Percentiles rank a stretch among this genome's conserved stretches.
Conservation (phyloP, 1,284 basidiomycete species). For the Moesziomyces antarcticus region DNA sequence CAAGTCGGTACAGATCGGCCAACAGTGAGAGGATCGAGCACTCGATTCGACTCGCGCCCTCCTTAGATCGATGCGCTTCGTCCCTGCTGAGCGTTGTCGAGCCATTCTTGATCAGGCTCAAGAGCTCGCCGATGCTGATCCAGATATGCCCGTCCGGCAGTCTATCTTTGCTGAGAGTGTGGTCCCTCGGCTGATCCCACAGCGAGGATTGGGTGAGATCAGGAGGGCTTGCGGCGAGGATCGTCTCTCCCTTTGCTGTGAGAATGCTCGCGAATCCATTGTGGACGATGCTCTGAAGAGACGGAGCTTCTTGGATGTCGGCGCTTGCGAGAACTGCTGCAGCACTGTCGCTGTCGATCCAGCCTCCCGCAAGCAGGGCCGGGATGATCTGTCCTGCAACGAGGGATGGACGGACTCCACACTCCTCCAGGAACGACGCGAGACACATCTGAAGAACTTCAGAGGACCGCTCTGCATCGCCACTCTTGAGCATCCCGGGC, state of each 20-base stretch:
- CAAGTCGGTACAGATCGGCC: slow-evolving; percentile 20
- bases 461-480: background rate
- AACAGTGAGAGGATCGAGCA: slow-evolving; percentile 9
- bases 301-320: background rate
- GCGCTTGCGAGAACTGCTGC: background rate
- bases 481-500: background rate
- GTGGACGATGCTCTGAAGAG: background rate
- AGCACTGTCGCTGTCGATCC: slow-evolving; percentile 1
- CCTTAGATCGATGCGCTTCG: background rate
- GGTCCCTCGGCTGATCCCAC: background rate
- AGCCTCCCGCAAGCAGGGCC: background rate
- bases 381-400: background rate
- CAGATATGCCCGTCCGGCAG: background rate
- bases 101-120: background rate
- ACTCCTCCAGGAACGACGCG: slow-evolving; percentile 16
- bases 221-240: background rate
- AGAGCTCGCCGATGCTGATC: slow-evolving; percentile 8
- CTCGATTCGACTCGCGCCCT: background rate
- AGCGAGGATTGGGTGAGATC: background rate
- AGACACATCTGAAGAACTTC: slow-evolving; percentile 16
- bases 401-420: slow-evolving; percentile 8
- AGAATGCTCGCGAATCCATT: background rate
- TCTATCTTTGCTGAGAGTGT: background rate
- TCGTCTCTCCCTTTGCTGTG: background rate
- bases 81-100: background rate